Base-by-base conservation (phyloP, 371 early-diverging fungal species). In the Apophysomyces elegans region DNA sequence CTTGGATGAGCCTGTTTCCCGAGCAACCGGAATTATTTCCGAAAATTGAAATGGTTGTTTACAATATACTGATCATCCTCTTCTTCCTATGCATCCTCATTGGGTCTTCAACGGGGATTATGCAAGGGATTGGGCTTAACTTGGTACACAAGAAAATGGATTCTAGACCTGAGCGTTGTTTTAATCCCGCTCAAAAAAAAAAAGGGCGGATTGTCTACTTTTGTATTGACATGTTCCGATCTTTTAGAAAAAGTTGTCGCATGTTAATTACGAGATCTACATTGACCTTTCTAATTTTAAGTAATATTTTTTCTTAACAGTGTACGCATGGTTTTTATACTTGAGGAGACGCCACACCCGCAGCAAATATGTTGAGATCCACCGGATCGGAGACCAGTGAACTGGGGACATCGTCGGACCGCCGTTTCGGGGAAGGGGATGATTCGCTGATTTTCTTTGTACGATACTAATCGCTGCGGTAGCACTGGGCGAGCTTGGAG, bases 151-250 rank as follows among this genome's bases (percentile, higher is more conserved):
- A 50, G 4, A 7, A 21, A 5, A 16, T 0, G 13, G 54, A 50
- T 50, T 50, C 54, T 50, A 50, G 54, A 50, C 54, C 54, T 50
- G 54, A 13, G n/a, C 54, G 54, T 50, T 50, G 54, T 50, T 50
- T 50, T n/a, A 50, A 50, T 50, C 54, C 16, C 5, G 21, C 16
- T 26, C 4, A 18, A 26, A 50, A 50, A 50, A 26, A 26, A 18
- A 18, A n/a, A n/a, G 2, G 41, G 11, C 41, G 13, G 41, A 41
- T 41, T 13, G 13, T 13, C 41, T 41, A 41, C 13, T 2, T 50
- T 50, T 21, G 9, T 50, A 21, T 50, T 50, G 54, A 50, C 54
- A 50, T 50, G 54, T 50, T 50, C 54, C 54, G 54, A 50, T 50
- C 9, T 21, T 21, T 6, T 21, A 21, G 21, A 50, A 50, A 7